Base-by-base conservation (phyloP, 805 yeast genomes). In the Teunomyces gatunensis region DNA sequence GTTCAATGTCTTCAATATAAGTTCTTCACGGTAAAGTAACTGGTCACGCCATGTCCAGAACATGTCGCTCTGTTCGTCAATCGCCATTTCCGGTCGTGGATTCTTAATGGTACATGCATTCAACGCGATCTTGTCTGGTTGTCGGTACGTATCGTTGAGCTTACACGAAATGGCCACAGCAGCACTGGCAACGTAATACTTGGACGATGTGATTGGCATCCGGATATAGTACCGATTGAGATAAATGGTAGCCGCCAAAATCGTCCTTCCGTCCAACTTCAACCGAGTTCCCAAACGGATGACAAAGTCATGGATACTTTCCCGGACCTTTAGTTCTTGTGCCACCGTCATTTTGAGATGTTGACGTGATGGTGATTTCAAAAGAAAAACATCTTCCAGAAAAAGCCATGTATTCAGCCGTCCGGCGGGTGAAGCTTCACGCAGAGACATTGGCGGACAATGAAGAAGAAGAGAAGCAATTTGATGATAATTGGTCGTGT, bases 41-140 rank as follows among this genome's bases (percentile, higher is more conserved):
- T 73, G 77, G 55, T 73, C 78, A 28, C 76, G 47, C 77, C 77
- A 73, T 37, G 62, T 62, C 78, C 78, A 73, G 54, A 71, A 73
- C 43, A 64, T 47, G 17, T 66, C 67, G 47, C 68, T 66, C 30
- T 71, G 75, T 51, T 71, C 75, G 42, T 72, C 74, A 2, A 73
- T 57, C 17, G 54, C 50, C 35, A 54, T 54, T n/a, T 46, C 28
- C 1, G 56, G 56, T 30, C 56, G 47, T 4, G 73, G 68, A 51
- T 64, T 69, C 48, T 69, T 68, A 37, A 70, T 42, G 29, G 50
- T 58, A 46, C 75, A 67, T 5, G 69, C 75, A 3, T 63, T 54
- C 52, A 71, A 52, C 7, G 77, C 76, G 7, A 73, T 68, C 54
- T 67, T 70, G 47, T 72, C 77, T 4, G 77, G 75, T n/a, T 62